Conservation (phyloP, 208 protist species). For the Trypanosoma vivax region DNA sequence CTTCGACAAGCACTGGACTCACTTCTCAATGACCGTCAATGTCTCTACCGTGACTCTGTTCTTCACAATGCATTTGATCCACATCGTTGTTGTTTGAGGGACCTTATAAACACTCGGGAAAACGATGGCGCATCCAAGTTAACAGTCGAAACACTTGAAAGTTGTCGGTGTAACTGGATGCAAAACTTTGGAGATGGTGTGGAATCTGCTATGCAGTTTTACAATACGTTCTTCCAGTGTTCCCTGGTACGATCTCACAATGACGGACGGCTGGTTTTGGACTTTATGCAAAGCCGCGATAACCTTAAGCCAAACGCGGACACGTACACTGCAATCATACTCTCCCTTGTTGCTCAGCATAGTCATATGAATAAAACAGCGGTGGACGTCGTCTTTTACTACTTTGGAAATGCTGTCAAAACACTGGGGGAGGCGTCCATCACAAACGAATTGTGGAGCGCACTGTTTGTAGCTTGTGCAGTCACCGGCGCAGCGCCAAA, state of each 20-base stretch:
- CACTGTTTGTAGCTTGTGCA: constrained; percentile 46
- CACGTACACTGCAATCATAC: constrained; percentile 44
- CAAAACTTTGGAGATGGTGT: neutral
- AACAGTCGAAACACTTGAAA: constrained; percentile 11
- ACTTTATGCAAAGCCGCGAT: constrained; percentile 39
- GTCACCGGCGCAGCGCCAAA: constrained; percentile 50
- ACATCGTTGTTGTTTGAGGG: constrained; percentile 6
- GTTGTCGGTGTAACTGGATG: constrained; percentile 27
- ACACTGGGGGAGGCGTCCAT: constrained; percentile 26
- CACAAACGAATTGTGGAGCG: constrained; percentile 40
- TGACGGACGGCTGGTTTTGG: constrained; percentile 41
- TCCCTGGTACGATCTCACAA: constrained; percentile 18
- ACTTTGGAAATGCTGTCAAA: constrained; percentile 62
- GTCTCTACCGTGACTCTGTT: constrained; percentile 29
- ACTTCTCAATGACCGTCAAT: constrained; percentile 33
- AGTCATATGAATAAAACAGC: constrained; percentile 3
- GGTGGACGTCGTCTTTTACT: constrained; percentile 53
- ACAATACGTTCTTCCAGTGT: constrained; percentile 44
- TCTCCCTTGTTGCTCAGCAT: constrained; percentile 13
- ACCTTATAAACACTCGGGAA: constrained; percentile 3
- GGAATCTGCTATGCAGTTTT: constrained; percentile 31
- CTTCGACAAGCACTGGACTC: constrained; percentile 6
- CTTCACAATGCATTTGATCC: constrained; percentile 17
- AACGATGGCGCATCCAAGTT: neutral
- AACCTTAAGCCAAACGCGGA: constrained; percentile 38